Evolutionary conservation across 2,329 filamentous ascomycete genomes (phyloP).

Genomic region (Coniochaeta sp.): DNA sequence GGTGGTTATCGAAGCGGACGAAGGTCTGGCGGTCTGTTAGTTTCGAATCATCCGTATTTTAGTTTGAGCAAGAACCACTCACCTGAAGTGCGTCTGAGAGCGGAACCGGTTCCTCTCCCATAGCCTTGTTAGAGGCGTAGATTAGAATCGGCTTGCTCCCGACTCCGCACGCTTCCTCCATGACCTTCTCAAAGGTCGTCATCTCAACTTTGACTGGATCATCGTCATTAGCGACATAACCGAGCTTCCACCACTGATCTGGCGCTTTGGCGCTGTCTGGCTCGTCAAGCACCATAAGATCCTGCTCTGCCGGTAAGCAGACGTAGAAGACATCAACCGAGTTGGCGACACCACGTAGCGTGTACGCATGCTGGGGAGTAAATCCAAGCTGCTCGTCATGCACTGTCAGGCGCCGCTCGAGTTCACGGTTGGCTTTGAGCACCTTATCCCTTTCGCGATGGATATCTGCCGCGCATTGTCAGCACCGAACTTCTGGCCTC

Average conservation of each 20-base stretch:
- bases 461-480: background rate
- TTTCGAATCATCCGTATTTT: background rate
- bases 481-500: background rate
- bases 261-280: background rate
- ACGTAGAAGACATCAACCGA: slow-evolving; percentile 18
- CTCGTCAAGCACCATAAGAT: slow-evolving; percentile 11
- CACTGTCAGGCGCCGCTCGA: slow-evolving; percentile 11
- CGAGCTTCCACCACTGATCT: slow-evolving; percentile 22
- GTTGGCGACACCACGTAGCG: slow-evolving; percentile 20
- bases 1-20: slow-evolving; percentile 24
- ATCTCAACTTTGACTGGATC: slow-evolving; percentile 11
- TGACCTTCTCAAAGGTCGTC: slow-evolving; percentile 9
- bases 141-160: slow-evolving; percentile 17
- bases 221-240: slow-evolving; percentile 11
- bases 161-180: slow-evolving; percentile 11
- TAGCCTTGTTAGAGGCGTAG: slow-evolving; percentile 21
- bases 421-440: background rate
- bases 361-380: slow-evolving; percentile 19
- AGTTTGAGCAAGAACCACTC: background rate
- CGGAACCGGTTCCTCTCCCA: slow-evolving; percentile 12
- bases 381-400: slow-evolving; percentile 13
- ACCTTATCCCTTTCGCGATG: background rate
- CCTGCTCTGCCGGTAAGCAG: slow-evolving; percentile 13
- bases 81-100: slow-evolving; percentile 17
- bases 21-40: slow-evolving; percentile 15